These are phyloP conservation scores for Magnusiomyces paraingens DNA, from an alignment of 1,139 yeast genomes.

Conservation along the genomic window DNA sequence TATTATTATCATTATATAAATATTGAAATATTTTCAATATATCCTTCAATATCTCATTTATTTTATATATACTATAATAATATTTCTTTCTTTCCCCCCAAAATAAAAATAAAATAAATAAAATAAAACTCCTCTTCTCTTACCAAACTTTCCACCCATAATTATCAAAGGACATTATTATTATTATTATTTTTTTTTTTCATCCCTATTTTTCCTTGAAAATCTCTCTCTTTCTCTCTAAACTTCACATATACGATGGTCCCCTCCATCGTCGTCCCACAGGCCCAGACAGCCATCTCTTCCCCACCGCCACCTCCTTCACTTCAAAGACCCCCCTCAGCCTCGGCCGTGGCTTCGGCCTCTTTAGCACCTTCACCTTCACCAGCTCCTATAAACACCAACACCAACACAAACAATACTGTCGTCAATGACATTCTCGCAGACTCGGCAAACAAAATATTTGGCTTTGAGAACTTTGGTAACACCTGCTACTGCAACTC, in stretches of 20 bases:
- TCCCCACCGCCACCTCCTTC: neutral
- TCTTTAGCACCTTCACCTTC: constrained; percentile 1
- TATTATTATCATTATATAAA: too few relatives aligned
- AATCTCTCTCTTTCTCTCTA: neutral
- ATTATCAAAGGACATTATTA: too few relatives aligned
- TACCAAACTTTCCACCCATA: too few relatives aligned
- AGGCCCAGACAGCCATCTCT: neutral
- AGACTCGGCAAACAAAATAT: constrained; percentile 45
- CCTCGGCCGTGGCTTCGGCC: neutral
- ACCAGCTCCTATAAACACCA: neutral
- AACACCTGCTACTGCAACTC: constrained; percentile 92
- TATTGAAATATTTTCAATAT: too few relatives aligned
- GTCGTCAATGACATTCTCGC: constrained; percentile 17
- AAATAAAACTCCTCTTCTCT: too few relatives aligned
- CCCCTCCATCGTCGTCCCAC: too few relatives aligned
- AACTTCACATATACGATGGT: neutral
- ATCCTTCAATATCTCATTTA: too few relatives aligned
- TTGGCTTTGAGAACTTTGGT: constrained; percentile 94
- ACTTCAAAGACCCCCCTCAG: too few relatives aligned
- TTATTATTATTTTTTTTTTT: neutral
- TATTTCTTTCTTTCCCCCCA: too few relatives aligned
- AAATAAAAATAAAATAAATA: too few relatives aligned
- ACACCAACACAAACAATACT: neutral
- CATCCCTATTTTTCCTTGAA: neutral
- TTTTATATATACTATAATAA: too few relatives aligned